phyloP scores from a whole-genome alignment of 257 asterid genomes.

The Nemophila menziesii region DNA sequence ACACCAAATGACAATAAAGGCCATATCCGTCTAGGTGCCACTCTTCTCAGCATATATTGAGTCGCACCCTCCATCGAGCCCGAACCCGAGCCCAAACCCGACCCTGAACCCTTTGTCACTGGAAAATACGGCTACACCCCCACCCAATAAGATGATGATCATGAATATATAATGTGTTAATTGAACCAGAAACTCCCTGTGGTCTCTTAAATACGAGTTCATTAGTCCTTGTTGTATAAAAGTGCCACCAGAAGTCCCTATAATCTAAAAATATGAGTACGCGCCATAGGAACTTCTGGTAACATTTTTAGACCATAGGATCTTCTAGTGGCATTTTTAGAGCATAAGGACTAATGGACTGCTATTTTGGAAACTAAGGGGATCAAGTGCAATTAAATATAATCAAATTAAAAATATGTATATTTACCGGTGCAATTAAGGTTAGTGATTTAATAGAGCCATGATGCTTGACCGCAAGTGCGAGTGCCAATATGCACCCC shows the following conservation, averaged over 20 bases:
- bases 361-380: too few relatives aligned
- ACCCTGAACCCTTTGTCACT: slow-evolving; percentile 58
- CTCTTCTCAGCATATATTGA: slow-evolving; percentile 70
- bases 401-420: neutral
- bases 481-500: slow-evolving; percentile 90
- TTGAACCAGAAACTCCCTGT: neutral
- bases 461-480: slow-evolving; percentile 65
- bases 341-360: too few relatives aligned
- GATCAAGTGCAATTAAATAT: neutral
- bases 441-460: slow-evolving; percentile 63
- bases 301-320: too few relatives aligned
- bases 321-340: too few relatives aligned
- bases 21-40: slow-evolving; percentile 92
- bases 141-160: too few relatives aligned
- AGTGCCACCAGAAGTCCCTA: too few relatives aligned
- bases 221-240: too few relatives aligned
- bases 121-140: slow-evolving; percentile 90
- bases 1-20: slow-evolving; percentile 69
- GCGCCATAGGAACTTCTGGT: too few relatives aligned
- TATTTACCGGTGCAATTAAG: slow-evolving; percentile 69
- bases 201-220: neutral
- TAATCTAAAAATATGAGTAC: too few relatives aligned
- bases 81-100: too few relatives aligned
- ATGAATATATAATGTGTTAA: too few relatives aligned
- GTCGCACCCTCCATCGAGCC: slow-evolving; percentile 61